phyloP scores from a whole-genome alignment of 768 basidiomycete genomes.

The Collybia nuda region DNA sequence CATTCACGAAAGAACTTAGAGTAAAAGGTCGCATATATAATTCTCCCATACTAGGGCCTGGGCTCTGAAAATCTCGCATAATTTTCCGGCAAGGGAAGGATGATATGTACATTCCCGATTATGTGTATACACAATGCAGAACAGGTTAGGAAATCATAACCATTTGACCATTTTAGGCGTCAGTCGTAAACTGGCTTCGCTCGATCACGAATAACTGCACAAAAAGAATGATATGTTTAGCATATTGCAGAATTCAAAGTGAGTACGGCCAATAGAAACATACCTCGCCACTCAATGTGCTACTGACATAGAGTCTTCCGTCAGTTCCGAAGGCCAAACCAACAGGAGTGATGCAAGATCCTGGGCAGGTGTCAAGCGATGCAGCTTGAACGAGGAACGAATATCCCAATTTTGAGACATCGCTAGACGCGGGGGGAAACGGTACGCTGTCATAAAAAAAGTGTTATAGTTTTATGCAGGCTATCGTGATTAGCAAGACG shows the following conservation, averaged over 20 bases:
- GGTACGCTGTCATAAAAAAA: slow-evolving; percentile 18
- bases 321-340: slow-evolving; percentile 38
- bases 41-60: no score
- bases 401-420: slow-evolving; percentile 14
- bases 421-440: slow-evolving; percentile 16
- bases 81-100: no score
- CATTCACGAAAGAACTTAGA: no score
- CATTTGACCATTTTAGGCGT: not conserved
- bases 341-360: slow-evolving; percentile 43
- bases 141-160: not conserved
- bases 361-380: slow-evolving; percentile 35
- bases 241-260: not conserved
- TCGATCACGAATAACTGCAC: slow-evolving; percentile 11
- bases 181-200: not conserved
- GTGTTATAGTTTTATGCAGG: no score
- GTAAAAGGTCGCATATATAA: no score
- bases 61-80: no score
- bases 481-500: not conserved
- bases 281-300: slow-evolving; percentile 44
- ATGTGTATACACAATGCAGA: no score
- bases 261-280: not conserved
- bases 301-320: slow-evolving; percentile 38
- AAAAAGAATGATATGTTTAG: not conserved
- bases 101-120: no score
- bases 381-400: slow-evolving; percentile 39